Evolutionary conservation across 2,329 filamentous ascomycete species (phyloP), one percentile per base, ranked within the genome.

Genomic region (Raffaelea deltoideospora): DNA sequence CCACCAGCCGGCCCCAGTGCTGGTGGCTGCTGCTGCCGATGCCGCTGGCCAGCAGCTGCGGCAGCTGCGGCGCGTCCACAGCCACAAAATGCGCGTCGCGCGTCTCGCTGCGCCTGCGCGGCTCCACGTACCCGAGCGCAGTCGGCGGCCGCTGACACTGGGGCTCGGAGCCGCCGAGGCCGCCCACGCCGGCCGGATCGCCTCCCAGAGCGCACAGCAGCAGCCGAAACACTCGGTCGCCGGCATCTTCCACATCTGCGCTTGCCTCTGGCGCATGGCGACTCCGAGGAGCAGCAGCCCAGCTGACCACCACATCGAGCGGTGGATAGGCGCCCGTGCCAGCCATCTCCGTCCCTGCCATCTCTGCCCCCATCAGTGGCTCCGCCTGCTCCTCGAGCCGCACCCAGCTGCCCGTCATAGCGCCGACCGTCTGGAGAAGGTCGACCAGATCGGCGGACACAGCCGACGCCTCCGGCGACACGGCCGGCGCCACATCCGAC

Each of bases 211-310:
- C 53, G 5, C 53, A 55, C 24, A 58, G 48, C 3, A 72, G 47
- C 4, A 70, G 54, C 22, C 68, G 62, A 33, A 58, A 48, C 14
- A 67, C 64, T 13, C 61, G 50, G 30, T 71, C 64, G 24, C 53
- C 53, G 2, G 53, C 46, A 37, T 59, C 53, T 46, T 70, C 41
- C 21, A 42, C 28, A 14, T 9, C 14, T 14, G 17, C 10, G 22
- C 14, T 9, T 10, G 49, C 53, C 5, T 3, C 33, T 24, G 33
- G 17, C 3, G 10, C 5, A 8, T 14, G 26, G 5, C 26, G 26
- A 5, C 26, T 5, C 8, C 26, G 26, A 15, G 10, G n/a, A 17
- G 29, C 20, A 2, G 34, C 33, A 3, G 42, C 30, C 40, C 41
- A 46, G 40, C 42, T 46, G 32, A 46, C 42, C 0, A 40, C 14